Evolutionary conservation across 2,329 filamentous ascomycete species (phyloP).

Genomic region (Fusarium hostae): DNA sequence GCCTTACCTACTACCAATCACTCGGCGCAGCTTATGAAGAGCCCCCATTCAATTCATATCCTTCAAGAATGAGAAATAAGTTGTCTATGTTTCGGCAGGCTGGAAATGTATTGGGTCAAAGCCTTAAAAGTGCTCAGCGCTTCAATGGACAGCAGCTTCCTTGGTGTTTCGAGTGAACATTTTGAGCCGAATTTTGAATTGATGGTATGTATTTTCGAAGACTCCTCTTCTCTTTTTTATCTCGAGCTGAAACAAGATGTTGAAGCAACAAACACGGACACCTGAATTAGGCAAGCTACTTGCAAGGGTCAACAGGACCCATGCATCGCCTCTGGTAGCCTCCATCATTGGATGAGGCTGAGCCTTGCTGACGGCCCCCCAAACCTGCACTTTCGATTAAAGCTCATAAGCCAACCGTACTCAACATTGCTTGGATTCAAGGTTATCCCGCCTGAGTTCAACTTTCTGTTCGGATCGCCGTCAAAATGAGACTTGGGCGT

Average conservation of each 20-base stretch:
- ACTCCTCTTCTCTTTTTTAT: not conserved
- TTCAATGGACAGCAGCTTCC: not conserved
- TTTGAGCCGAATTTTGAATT: not conserved
- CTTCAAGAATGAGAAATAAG: too few relatives aligned
- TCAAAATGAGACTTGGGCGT: conserved; percentile 10
- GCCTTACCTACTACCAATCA: too few relatives aligned
- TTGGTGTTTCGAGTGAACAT: not conserved
- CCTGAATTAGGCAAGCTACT: not conserved
- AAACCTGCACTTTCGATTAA: not conserved
- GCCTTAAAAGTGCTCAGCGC: not conserved
- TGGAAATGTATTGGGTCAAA: not conserved
- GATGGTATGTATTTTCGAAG: not conserved
- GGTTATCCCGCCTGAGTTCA: not conserved
- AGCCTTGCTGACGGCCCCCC: not conserved
- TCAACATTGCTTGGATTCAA: not conserved
- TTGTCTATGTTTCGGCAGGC: too few relatives aligned
- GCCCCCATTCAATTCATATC: not conserved
- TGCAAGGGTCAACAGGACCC: not conserved
- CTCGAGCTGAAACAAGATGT: not conserved
- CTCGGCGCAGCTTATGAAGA: not conserved
- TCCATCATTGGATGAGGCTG: not conserved
- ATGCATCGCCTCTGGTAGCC: not conserved
- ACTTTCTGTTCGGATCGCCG: not conserved
- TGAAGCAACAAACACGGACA: not conserved
- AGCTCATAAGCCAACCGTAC: not conserved